These are phyloP conservation scores for Acrodontium crateriforme DNA, from an alignment of 2,329 filamentous ascomycete species.

Conservation along the genomic window DNA sequence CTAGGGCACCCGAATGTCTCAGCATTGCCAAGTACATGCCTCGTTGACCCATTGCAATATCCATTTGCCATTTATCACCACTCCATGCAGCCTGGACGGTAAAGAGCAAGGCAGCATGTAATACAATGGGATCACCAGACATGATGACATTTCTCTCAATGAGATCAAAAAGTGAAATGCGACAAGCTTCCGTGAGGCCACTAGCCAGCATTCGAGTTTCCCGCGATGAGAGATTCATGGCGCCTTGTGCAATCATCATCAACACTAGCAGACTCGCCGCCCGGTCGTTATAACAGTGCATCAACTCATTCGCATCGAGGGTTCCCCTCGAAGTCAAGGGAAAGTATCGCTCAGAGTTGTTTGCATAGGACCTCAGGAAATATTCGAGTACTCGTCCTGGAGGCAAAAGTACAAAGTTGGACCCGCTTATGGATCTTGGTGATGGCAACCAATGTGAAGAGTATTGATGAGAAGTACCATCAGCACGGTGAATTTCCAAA, in stretches of 20 bases:
- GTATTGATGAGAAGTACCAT: slow-evolving; percentile 16
- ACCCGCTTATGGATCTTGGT: slow-evolving; percentile 35
- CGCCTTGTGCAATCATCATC: slow-evolving; percentile 60
- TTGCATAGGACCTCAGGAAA: slow-evolving; percentile 52
- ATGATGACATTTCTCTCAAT: slow-evolving; percentile 60
- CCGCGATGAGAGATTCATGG: slow-evolving; percentile 48
- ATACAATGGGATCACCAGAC: slow-evolving; percentile 48
- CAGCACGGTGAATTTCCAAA: slow-evolving; percentile 51
- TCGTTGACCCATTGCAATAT: slow-evolving; percentile 59
- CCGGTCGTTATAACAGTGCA: slow-evolving; percentile 47
- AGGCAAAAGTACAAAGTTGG: slow-evolving; percentile 52
- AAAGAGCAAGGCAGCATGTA: slow-evolving; percentile 54
- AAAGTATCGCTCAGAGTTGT: slow-evolving; percentile 53
- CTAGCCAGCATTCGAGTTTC: slow-evolving; percentile 53
- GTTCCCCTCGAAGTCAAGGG: slow-evolving; percentile 46
- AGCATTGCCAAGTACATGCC: slow-evolving; percentile 64
- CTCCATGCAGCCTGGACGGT: slow-evolving; percentile 58
- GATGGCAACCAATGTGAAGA: slow-evolving; percentile 6
- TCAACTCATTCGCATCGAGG: slow-evolving; percentile 53
- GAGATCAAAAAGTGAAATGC: slow-evolving; percentile 57
- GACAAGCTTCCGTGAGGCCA: slow-evolving; percentile 55
- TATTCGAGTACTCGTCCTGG: slow-evolving; percentile 53
- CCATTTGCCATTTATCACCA: slow-evolving; percentile 66
- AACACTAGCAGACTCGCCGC: slow-evolving; percentile 52
- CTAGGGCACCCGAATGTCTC: slow-evolving; percentile 53